Base-by-base conservation (phyloP, 352 stramenopile genomes). In the Thalassiosira exigua region DNA sequence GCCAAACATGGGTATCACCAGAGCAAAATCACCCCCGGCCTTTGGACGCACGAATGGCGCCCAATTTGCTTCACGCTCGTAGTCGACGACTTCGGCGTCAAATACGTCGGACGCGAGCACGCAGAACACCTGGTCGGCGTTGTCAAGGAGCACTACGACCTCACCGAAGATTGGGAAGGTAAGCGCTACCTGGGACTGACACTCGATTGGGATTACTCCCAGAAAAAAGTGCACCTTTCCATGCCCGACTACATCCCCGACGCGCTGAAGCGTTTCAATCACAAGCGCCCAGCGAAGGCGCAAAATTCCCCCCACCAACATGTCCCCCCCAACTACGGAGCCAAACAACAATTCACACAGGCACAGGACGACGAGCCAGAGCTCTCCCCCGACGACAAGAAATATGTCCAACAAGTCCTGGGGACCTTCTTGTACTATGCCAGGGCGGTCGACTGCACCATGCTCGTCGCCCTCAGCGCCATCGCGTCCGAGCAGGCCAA, bases 401-500 rank as follows among this genome's bases (percentile, higher is more conserved):
- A n/a, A 4, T 39, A 4, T 48, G n/a, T 79, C 24, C 67, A 82
- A 69, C 29, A 79, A 79, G 41, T 82, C 51, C 50, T 56, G 14
- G 67, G 74, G 11, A 53, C 29, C 0, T 64, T 82, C 26, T 52
- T 82, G 1, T 82, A 59, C 36, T 79, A 79, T 58, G 61, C 59
- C 12, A 53, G 62, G 24, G 69, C 59, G 22, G 41, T 79, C 33
- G 56, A 79, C 30, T 53, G 14, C 1, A 85, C 80, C 22, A 70
- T 85, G 48, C 70, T 87, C 11, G 12, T 44, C 30, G 75, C 79
- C 9, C 24, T 85, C 4, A 48, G 59, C 19, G 32, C 17, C n/a
- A 56, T 85, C 14, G 54, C 69, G 17, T 27, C 56, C 3, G 2
- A 60, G 12, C 77, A 36, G 24, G 1, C 52, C 2, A n/a, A 2